These are phyloP conservation scores for Xylaria sp. DNA, from an alignment of 2,329 filamentous ascomycete species.

Conservation along the genomic window DNA sequence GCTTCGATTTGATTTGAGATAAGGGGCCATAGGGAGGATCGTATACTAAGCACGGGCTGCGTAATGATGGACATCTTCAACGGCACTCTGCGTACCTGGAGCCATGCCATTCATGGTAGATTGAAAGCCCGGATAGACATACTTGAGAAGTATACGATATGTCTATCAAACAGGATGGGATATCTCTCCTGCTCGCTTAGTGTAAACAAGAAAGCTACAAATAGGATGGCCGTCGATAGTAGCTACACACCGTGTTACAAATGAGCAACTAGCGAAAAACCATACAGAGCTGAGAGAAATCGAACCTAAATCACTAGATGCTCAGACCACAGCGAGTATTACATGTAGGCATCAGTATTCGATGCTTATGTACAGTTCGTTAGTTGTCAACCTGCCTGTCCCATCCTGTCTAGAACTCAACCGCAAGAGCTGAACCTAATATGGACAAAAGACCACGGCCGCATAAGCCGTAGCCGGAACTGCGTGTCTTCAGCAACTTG, in stretches of 20 bases:
- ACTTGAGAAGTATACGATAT: background rate
- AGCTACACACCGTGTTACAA: background rate
- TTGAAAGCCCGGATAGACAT: background rate
- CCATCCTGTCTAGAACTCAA: background rate
- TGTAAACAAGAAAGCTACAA: background rate
- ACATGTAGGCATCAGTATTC: background rate
- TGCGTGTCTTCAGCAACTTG: background rate
- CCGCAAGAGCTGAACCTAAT: background rate
- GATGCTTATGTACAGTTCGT: background rate
- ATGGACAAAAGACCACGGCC: background rate
- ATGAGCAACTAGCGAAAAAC: too few species aligned
- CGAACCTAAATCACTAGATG: too few species aligned
- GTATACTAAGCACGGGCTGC: background rate
- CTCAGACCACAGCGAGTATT: too few species aligned
- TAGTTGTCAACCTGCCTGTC: background rate
- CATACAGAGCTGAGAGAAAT: too few species aligned
- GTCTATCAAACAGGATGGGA: background rate
- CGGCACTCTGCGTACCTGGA: background rate
- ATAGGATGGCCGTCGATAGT: background rate
- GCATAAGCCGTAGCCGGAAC: background rate
- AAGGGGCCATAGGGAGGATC: slow-evolving; percentile 41
- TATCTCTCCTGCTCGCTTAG: background rate
- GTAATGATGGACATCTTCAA: background rate
- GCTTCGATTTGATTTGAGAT: slow-evolving; percentile 18
- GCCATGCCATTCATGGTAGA: background rate